Evolutionary conservation across 2,329 filamentous ascomycete species (phyloP), one percentile per base, ranked within the genome.

Genomic region (Xylariaceae sp.): DNA sequence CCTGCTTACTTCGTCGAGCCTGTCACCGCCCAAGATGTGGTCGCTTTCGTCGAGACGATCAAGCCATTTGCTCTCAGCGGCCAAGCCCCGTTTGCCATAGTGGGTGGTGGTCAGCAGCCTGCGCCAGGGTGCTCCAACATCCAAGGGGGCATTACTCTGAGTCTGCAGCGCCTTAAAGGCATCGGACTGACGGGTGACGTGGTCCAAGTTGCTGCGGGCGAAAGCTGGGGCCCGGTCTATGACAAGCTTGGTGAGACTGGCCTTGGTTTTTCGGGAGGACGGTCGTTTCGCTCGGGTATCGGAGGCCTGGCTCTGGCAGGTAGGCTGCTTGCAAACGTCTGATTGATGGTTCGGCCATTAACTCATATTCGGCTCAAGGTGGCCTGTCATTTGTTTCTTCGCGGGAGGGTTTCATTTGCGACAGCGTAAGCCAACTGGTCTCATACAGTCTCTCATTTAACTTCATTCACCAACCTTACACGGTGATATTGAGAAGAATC

Each of bases 381-480:
- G 75, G 75, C 1, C 62, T 75, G 5, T 73, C 71, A 1, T 73
- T 70, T 58, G 71, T 72, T 60, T 68, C 73, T 6, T 62, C 65
- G 2, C 64, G 66, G 0, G 61, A 71, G 43, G 75, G 75, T 1
- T 69, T 71, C 31, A 69, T 65, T 36, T 71, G 68, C 52, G 74
- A 74, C 53, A 56, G 47, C 17, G 65, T 28, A 28, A 28, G 22
- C 7, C 22, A 28, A 7, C 22, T 28, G 7, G 4, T 28, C 7
- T 28, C 22, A 28, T 28, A 28, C 22, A 28, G 22, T 28, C 22
- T 28, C 7, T 28, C 22, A 28, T 28, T 7, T 28, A 28, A 7
- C 7, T 7, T 28, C 22, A 7, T 28, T 7, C 7, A 7, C 4
- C 22, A 28, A 28, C 22, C 22, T 28, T 28, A 28, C 22, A 28